Evolutionary conservation across 139 green algal genomes (phyloP), one percentile per base, ranked within the genome.

Genomic region (Astrephomene gubernaculifera): DNA sequence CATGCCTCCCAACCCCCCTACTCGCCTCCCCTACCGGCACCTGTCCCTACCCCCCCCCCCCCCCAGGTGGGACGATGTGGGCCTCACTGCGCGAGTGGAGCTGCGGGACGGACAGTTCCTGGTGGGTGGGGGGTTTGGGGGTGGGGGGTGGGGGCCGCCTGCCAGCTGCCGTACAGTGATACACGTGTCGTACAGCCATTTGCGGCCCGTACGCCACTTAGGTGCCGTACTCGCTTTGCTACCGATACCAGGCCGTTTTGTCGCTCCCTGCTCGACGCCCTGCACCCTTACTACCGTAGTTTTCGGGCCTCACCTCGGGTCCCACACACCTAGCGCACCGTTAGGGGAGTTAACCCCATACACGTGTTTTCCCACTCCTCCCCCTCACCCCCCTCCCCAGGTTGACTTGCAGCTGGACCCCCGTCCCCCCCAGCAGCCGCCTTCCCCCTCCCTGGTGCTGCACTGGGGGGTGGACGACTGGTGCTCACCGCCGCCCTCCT

Each of bases 381-480:
- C 36, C 29, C 17, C 21, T 5, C 57, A 5, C 57, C 8, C 33
- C 44, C 24, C 29, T 4, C 14, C 22, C 12, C 79, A 85, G 79
- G 21, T 85, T 22, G 1, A 4, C 4, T 35, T 85, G 43, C 64
- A 57, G 27, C 79, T 85, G 29, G 79, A 85, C 79, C 1, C 21
- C 1, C 63, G 64, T 1, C 61, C 64, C 12, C 24, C 7, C 45
- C n/a, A 76, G n/a, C 35, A 92, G 72, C 86, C 97, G 86, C 95
- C n/a, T n/a, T n/a, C 79, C 6, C 61, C 64, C 12, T 24, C 7
- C 45, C n/a, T 85, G n/a, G 36, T 93, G 72, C 86, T 98, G 86
- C 95, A 98, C 87, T 98, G 95, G 95, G 94, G 82, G 0, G 64
- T 94, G 12, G 91, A 98, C 70, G 93, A 96, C 74, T 98, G 95